phyloP scores from a whole-genome alignment of 2,329 filamentous ascomycete species.

The Septoria linicola region DNA sequence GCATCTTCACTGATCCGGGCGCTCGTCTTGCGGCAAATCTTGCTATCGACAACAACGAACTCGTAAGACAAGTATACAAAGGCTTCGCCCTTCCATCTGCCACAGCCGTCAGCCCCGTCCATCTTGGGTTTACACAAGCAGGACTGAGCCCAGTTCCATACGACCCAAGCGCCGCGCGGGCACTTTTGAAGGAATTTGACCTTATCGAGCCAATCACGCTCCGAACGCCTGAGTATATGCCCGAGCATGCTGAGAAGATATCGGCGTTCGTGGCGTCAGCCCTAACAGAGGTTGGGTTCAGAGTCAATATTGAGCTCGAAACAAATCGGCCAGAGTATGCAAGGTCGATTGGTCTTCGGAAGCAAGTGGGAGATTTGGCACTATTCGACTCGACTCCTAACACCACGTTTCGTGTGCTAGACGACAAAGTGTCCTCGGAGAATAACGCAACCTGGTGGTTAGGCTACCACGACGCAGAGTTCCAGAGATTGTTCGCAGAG shows the following conservation, averaged over 20 bases:
- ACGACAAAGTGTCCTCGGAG: constrained; percentile 12
- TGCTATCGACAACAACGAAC: constrained; percentile 5
- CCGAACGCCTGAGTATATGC: constrained; percentile 16
- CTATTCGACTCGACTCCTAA: constrained; percentile 16
- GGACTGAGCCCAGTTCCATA: constrained; percentile 10
- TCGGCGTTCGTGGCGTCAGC: constrained; percentile 9
- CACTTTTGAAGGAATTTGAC: constrained; percentile 4
- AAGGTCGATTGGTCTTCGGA: constrained; percentile 12
- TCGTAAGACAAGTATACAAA: constrained; percentile 14
- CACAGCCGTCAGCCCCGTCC: constrained; percentile 15
- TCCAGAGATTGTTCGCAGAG: constrained; percentile 6
- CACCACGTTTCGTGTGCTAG: constrained; percentile 16
- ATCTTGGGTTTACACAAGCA: constrained; percentile 10
- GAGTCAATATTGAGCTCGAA: constrained; percentile 13
- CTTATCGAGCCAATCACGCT: not conserved
- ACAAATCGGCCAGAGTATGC: constrained; percentile 15
- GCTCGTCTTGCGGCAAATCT: constrained; percentile 15
- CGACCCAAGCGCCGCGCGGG: constrained; percentile 5
- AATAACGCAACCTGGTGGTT: constrained; percentile 17
- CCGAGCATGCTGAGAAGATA: constrained; percentile 16
- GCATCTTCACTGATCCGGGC: constrained; percentile 10
- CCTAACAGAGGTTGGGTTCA: constrained; percentile 11
- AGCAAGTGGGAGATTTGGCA: constrained; percentile 13
- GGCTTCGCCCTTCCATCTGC: constrained; percentile 10
- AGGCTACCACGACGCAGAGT: constrained; percentile 16